phyloP scores from a whole-genome alignment of 2,329 filamentous ascomycete genomes.

The Botrytis medusae region DNA sequence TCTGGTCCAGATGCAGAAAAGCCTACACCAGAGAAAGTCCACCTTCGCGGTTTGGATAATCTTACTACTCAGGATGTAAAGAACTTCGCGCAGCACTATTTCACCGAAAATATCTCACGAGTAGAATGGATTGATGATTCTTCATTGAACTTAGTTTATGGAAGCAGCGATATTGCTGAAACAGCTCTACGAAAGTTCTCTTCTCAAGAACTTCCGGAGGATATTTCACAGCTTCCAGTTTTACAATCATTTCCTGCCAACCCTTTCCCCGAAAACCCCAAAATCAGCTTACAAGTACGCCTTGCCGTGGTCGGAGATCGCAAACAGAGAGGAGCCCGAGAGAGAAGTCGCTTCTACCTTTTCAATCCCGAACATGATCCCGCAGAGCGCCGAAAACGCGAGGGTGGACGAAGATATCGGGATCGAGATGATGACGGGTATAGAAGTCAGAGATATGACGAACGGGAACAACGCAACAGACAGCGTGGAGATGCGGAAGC shows the following conservation, averaged over 20 bases:
- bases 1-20: slow-evolving; percentile 32
- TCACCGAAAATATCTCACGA: slow-evolving; percentile 54
- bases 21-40: slow-evolving; percentile 41
- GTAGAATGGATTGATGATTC: slow-evolving; percentile 96
- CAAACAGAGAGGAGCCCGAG: slow-evolving; percentile 76
- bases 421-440: slow-evolving; percentile 53
- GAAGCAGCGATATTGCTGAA: slow-evolving; percentile 51
- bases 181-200: slow-evolving; percentile 57
- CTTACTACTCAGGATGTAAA: slow-evolving; percentile 80
- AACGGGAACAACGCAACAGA: slow-evolving; percentile 43
- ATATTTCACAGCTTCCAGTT: slow-evolving; percentile 55
- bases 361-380: slow-evolving; percentile 88
- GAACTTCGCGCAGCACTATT: slow-evolving; percentile 70
- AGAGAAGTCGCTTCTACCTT: slow-evolving; percentile 87
- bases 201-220: slow-evolving; percentile 47
- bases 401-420: slow-evolving; percentile 60
- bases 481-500: slow-evolving; percentile 52
- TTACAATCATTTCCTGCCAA: slow-evolving; percentile 71
- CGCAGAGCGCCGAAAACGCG: slow-evolving; percentile 64
- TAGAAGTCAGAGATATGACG: slow-evolving; percentile 47
- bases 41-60: slow-evolving; percentile 79
- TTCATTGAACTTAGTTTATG: slow-evolving; percentile 83
- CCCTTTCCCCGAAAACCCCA: slow-evolving; percentile 63
- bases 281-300: slow-evolving; percentile 69
- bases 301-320: slow-evolving; percentile 73